Base-by-base conservation (phyloP, 2,329 filamentous ascomycete species). In the Neurospora crassa region DNA sequence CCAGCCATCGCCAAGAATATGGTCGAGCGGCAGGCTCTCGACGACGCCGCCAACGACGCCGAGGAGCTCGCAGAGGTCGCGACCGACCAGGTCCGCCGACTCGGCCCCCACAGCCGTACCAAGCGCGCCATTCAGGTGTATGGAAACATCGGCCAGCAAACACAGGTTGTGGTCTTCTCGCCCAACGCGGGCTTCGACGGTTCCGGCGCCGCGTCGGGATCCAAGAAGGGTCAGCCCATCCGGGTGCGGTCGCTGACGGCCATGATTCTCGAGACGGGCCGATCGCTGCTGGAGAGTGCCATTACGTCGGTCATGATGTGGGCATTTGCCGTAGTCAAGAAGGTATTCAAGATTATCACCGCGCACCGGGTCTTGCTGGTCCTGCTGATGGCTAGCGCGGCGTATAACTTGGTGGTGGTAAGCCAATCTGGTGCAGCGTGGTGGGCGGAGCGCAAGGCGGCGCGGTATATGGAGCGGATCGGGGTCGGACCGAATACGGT, bases 371-470 rank as follows among this genome's bases (percentile, higher is more conserved):
- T 97, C 24, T 87, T 98, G 5, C 81, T 98, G 40, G 77, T 85
- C 2, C 79, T 95, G 16, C 84, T 98, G 20, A 83, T 85, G 0
- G 76, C 91, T 40, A 97, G 94, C 77, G 80, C 89, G 14, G 77
- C 93, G 12, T 86, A 89, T 68, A 98, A 98, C 77, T 81, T 91
- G 29, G 86, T 94, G 75, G 89, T 94, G 77, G 90, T 92, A 0
- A 92, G 91, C 14, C 88, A 90, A 73, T 90, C 93, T 78, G 88
- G 88, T 7, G 89, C 90, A 76, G 84, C 87, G 1, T 98, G 94
- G 94, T 97, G 92, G 91, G 86, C 88, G 67, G 95, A 98, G 81
- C 88, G 93, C 71, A 90, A 88, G 72, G 93, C 94, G 1, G 87
- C 87, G 18, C 90, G 86, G 53, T 97, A 95, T 79, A 96, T 99